A percentile compares a stretch with the other conserved stretches of the same genome.
phyloP scores from a whole-genome alignment of 306 rosid genomes.

The Glycine latifolia region DNA sequence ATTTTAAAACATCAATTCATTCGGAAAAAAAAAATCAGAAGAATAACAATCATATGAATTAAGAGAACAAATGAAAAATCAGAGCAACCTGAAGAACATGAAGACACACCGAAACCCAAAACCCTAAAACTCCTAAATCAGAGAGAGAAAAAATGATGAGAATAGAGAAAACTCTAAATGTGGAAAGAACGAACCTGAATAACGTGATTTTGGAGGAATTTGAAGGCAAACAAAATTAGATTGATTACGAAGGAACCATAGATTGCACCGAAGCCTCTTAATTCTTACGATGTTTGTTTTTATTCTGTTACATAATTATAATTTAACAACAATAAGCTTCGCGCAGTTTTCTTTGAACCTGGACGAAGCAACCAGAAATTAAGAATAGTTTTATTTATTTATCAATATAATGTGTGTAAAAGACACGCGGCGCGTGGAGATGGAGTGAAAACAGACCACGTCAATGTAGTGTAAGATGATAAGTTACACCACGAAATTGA shows the following conservation, averaged over 20 bases:
- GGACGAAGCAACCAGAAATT: conserved; percentile 43
- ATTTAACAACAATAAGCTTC: background rate
- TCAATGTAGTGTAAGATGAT: background rate
- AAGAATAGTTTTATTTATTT: conserved; percentile 2
- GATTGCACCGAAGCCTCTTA: conserved; percentile 25
- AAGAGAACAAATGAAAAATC: background rate
- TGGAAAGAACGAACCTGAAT: conserved; percentile 49
- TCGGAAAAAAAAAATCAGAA: background rate
- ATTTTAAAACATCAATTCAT: background rate
- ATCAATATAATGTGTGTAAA: background rate
- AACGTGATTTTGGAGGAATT: conserved; percentile 44
- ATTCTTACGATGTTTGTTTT: background rate
- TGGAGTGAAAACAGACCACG: background rate
- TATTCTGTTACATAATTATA: conserved; percentile 10
- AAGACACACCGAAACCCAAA: conserved; percentile 44
- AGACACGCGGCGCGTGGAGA: conserved; percentile 39
- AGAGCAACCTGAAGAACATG: conserved; percentile 45
- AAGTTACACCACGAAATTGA: background rate
- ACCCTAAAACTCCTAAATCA: conserved; percentile 54
- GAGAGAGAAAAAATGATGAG: background rate
- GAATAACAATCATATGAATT: conserved; percentile 21
- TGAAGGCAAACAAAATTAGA: conserved; percentile 23
- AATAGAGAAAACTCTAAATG: background rate
- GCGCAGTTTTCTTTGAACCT: conserved; percentile 42
- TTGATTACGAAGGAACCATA: conserved; percentile 39